Base-by-base conservation (phyloP, 768 basidiomycete species). In the Heimioporus sp. region DNA sequence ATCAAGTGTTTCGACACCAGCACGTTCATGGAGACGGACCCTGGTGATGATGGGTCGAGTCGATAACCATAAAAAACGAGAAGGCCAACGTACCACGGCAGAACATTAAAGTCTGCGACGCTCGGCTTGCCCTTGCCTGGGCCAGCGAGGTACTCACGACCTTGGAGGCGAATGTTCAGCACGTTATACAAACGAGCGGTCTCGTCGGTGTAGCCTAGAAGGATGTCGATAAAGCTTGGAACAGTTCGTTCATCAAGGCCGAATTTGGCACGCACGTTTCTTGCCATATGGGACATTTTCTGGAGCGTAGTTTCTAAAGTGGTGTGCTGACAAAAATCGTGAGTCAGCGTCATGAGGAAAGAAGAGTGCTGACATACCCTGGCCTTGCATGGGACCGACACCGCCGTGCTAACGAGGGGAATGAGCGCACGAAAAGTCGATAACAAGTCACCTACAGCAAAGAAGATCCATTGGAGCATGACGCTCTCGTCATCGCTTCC, bases 351-450 rank as follows among this genome's bases (percentile, higher is more conserved):
- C 56, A 32, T n/a, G 16, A 10, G 1, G 6, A 12, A 6, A 37
- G 2, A 31, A 8, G 10, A n/a, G 21, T 20, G 15, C 1, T 12
- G 16, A 31, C 48, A 31, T 43, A 67, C 70, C 65, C 72, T 90
- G 87, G 30, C 89, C 87, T 74, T 92, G 89, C 88, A 92, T 93
- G n/a, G 91, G 90, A 24, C 89, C 90, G 20, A 90, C 68, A 21
- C 86, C 90, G 2, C 87, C 90, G 63, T 90, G 87, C 85, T 89
- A 64, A 43, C 37, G 11, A 15, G 9, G 3, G 46, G 38, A 35
- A 15, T 46, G 43, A 61, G 43, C 6, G 21, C 36, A 21, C 35
- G 16, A 24, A 10, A 34, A 7, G 24, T 0, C 5, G 10, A n/a
- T 11, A 4, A 5, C 5, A 20, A 1, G 17, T 11, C 4, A 59